A percentile compares a stretch with the other conserved stretches of the same genome.
Evolutionary conservation across 2,329 filamentous ascomycete species (phyloP).

Genomic region (Microdochium trichocladiopsis): DNA sequence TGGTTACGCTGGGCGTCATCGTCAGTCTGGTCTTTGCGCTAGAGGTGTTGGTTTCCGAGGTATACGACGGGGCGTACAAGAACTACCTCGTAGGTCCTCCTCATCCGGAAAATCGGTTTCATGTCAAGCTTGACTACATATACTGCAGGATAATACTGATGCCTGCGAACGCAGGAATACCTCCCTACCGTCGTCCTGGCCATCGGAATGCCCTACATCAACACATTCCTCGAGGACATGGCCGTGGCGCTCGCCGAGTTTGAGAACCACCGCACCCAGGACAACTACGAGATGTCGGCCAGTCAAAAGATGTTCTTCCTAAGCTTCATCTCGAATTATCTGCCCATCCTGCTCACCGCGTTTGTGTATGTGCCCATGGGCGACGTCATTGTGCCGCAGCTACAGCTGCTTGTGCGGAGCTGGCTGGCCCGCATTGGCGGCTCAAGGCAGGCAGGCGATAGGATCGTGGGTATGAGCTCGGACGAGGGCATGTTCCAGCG

Average conservation of each 20-base stretch:
- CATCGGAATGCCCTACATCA: constrained; percentile 58
- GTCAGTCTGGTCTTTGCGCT: constrained; percentile 66
- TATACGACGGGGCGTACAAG: constrained; percentile 65
- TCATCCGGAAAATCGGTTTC: background rate
- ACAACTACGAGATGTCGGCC: constrained; percentile 60
- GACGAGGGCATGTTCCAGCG: constrained; percentile 43
- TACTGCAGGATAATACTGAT: too few species aligned
- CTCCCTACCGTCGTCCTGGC: constrained; percentile 66
- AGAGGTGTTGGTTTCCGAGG: constrained; percentile 68
- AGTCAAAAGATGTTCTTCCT: constrained; percentile 71
- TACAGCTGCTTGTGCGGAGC: constrained; percentile 51
- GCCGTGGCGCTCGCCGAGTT: constrained; percentile 60
- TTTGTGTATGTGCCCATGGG: constrained; percentile 77
- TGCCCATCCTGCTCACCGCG: constrained; percentile 68
- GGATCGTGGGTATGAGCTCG: background rate
- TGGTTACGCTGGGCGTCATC: constrained; percentile 53
- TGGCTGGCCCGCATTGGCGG: constrained; percentile 48
- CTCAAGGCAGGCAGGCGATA: constrained; percentile 15
- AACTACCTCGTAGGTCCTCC: constrained; percentile 46
- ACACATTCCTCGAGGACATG: constrained; percentile 52
- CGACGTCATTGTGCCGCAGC: constrained; percentile 56
- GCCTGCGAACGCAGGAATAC: too few species aligned
- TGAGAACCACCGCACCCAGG: constrained; percentile 70
- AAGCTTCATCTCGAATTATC: constrained; percentile 75
- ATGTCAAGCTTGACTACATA: too few species aligned